Conservation (phyloP, 1,139 yeast species). For the Geotrichum australiense region DNA sequence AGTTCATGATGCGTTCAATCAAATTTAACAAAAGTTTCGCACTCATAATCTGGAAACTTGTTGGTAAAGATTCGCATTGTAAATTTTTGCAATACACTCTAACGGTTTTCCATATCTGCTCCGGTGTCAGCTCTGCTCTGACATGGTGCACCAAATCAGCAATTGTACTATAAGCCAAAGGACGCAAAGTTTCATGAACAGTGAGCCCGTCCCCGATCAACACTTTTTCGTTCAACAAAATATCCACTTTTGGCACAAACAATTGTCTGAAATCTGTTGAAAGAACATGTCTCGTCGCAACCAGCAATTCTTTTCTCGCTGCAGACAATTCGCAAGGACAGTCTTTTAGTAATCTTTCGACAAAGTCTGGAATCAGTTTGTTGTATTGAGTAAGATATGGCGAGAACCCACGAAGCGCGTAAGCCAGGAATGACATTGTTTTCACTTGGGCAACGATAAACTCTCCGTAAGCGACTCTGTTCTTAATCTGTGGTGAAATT, state of each 20-base stretch:
- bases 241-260: conserved; percentile 79
- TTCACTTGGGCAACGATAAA: conserved; percentile 93
- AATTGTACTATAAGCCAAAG: conserved; percentile 90
- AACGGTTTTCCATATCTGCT: conserved; percentile 85
- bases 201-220: conserved; percentile 91
- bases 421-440: conserved; percentile 92
- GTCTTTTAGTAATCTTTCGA: conserved; percentile 79
- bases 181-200: conserved; percentile 74
- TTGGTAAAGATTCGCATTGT: conserved; percentile 74
- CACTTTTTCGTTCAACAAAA: conserved; percentile 78
- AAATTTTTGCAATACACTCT: conserved; percentile 73
- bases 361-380: conserved; percentile 73
- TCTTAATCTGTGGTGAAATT: conserved; percentile 60
- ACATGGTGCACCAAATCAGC: conserved; percentile 95
- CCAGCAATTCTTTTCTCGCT: conserved; percentile 86
- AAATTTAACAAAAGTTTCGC: conserved; percentile 82
- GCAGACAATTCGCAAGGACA: conserved; percentile 95
- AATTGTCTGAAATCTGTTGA: conserved; percentile 80
- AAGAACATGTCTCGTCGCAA: conserved; percentile 88
- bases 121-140: conserved; percentile 72
- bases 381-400: conserved; percentile 58
- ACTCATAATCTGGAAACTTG: conserved; percentile 95
- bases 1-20: conserved; percentile 79
- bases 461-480: conserved; percentile 78
- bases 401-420: conserved; percentile 81